Conservation (phyloP, 306 rosid genomes). For the Cajanus cajan region DNA sequence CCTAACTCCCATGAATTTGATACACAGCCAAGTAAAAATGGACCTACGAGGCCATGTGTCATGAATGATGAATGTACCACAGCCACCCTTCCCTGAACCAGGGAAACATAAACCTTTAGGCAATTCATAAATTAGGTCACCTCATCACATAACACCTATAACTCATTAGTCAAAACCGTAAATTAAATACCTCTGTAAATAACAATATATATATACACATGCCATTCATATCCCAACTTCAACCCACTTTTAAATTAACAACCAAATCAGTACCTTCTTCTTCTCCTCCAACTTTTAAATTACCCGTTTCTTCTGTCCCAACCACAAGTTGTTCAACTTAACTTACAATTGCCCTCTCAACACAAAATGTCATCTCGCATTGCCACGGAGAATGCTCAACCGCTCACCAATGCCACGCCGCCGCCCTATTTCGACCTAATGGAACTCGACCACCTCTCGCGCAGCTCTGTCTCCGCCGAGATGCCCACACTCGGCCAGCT, state of each 20-base stretch:
- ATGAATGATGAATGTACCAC: conserved; percentile 7
- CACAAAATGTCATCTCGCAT: conserved; percentile 50
- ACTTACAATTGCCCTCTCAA: too few species aligned
- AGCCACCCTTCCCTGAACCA: not conserved
- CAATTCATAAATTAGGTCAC: conserved; percentile 61
- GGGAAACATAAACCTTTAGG: too few species aligned
- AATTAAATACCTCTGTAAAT: too few species aligned
- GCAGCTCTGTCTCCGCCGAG: conserved; percentile 19
- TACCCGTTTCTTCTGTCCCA: too few species aligned
- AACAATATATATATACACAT: too few species aligned
- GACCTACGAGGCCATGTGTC: conserved; percentile 43
- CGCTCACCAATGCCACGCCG: conserved; percentile 27
- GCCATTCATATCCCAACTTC: too few species aligned
- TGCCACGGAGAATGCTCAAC: conserved; percentile 44
- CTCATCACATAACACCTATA: conserved; percentile 43
- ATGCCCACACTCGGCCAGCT: conserved; percentile 74
- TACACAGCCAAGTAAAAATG: not conserved
- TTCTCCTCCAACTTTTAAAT: too few species aligned
- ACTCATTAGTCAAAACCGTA: conserved; percentile 29
- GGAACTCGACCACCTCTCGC: conserved; percentile 44
- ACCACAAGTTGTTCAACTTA: too few species aligned
- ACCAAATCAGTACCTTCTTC: too few species aligned
- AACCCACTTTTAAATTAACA: too few species aligned
- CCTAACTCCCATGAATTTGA: conserved; percentile 49
- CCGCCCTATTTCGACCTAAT: conserved; percentile 31